A percentile compares a stretch with the other conserved stretches of the same genome.
Conservation (phyloP, 2,329 filamentous ascomycete genomes). For the Calonectria fujianensis region DNA sequence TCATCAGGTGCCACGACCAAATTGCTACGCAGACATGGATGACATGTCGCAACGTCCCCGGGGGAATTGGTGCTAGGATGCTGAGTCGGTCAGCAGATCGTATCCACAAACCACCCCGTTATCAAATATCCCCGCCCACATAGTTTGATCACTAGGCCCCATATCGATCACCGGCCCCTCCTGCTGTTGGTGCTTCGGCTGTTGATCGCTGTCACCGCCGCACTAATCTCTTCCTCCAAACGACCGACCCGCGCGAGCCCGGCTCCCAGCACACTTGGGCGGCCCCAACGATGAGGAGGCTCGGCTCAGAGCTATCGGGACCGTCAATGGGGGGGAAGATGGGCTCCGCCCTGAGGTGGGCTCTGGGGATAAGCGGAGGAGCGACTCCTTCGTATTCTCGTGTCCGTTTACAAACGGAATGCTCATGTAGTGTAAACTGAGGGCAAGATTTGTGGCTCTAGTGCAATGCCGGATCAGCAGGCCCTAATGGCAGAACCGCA, state of each 20-base stretch:
- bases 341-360: background rate
- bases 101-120: conserved; percentile 30
- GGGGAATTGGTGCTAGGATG: conserved; percentile 24
- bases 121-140: conserved; percentile 31
- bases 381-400: background rate
- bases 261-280: background rate
- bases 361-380: background rate
- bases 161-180: conserved; percentile 21
- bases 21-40: conserved; percentile 20
- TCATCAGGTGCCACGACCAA: conserved; percentile 1
- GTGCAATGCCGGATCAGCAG: background rate
- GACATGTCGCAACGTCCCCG: conserved; percentile 35
- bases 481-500: background rate
- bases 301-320: background rate
- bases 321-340: background rate
- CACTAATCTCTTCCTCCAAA: conserved; percentile 14
- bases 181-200: conserved; percentile 1
- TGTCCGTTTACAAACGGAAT: background rate
- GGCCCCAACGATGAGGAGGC: background rate
- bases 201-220: conserved; percentile 21
- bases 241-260: conserved; percentile 9
- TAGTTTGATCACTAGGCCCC: conserved; percentile 28
- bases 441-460: background rate
- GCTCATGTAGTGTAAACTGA: background rate
- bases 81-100: conserved; percentile 38